phyloP scores from a whole-genome alignment of 1,284 basidiomycete genomes.

The Microstroma glucosiphilum region DNA sequence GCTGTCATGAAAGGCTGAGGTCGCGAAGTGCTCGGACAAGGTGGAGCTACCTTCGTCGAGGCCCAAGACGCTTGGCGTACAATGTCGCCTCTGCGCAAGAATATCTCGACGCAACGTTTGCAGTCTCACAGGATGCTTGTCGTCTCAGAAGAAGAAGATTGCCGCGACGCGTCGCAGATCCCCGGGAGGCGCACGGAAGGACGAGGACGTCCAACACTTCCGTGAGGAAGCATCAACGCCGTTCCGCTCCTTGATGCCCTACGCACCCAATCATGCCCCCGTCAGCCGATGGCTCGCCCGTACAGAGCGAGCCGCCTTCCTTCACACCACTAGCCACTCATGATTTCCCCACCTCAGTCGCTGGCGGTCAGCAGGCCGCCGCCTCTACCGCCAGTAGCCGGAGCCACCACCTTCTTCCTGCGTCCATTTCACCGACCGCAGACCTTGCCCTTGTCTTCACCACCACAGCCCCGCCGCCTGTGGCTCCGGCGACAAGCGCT shows the following conservation, averaged over 20 bases:
- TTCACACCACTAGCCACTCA: not conserved
- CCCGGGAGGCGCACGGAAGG: not conserved
- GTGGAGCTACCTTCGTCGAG: too few species aligned
- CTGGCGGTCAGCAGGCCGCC: too few species aligned
- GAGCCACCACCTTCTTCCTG: not conserved
- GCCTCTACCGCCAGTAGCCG: not conserved
- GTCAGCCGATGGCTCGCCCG: not conserved
- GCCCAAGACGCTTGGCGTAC: too few species aligned
- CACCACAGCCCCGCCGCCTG: not conserved
- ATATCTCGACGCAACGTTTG: too few species aligned
- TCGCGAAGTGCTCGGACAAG: too few species aligned
- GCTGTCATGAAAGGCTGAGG: too few species aligned
- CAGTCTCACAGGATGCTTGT: too few species aligned
- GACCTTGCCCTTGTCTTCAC: constrained; percentile 8
- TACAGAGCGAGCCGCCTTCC: not conserved
- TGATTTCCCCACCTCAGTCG: too few species aligned
- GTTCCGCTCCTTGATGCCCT: not conserved
- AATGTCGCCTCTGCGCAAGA: too few species aligned
- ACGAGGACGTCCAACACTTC: not conserved
- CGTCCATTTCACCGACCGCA: not conserved
- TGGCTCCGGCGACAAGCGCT: not conserved
- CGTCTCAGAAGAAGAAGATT: not conserved
- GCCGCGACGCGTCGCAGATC: not conserved
- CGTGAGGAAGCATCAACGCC: not conserved
- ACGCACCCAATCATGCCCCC: not conserved